Evolutionary conservation across 2,329 filamentous ascomycete species (phyloP), one percentile per base, ranked within the genome.

Genomic region (Penicillium brasilianum): DNA sequence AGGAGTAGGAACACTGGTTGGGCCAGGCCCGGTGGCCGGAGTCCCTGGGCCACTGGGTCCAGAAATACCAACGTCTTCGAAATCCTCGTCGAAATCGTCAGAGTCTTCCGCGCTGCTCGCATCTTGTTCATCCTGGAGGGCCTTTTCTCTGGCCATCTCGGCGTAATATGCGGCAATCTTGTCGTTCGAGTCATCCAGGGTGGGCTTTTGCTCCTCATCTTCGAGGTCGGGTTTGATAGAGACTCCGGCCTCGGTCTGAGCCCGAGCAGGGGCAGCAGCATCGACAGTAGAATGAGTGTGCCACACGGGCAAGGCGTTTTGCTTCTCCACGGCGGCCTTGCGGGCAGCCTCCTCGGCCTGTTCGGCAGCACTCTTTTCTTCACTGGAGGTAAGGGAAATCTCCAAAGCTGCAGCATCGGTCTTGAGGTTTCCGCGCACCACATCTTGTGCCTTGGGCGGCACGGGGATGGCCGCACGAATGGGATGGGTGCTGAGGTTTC

Each of bases 251-350:
- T 76, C 76, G 14, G 64, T 66, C 63, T 78, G 77, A 52, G 68
- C 41, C 25, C 68, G 63, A 13, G 69, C 67, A 30, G 67, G 54
- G 32, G 71, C 67, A 5, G 58, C 62, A 2, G 70, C 71, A 39
- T 77, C 75, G 34, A 83, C 81, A 0, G 81, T 83, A 43, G 80
- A 82, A 53, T 81, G 78, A 8, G 81, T 84, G 64, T 84, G 81
- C 83, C 83, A 85, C 16, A 82, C 79, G 0, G 83, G 83, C 10
- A 84, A 73, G 5, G 79, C 78, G 53, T 84, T 85, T 66, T 84
- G 81, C 60, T 82, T 81, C 61, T 82, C 81, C 46, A 83, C 69
- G 2, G 77, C 78, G 3, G 80, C 78, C 65, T 82, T 83, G 59
- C 79, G 78, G 41, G 79, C 76, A 28, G 77, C 77, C 65, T 82